Conservation (phyloP, 192 early-diverging fungal genomes). For the Gamsiella multidivaricata region DNA sequence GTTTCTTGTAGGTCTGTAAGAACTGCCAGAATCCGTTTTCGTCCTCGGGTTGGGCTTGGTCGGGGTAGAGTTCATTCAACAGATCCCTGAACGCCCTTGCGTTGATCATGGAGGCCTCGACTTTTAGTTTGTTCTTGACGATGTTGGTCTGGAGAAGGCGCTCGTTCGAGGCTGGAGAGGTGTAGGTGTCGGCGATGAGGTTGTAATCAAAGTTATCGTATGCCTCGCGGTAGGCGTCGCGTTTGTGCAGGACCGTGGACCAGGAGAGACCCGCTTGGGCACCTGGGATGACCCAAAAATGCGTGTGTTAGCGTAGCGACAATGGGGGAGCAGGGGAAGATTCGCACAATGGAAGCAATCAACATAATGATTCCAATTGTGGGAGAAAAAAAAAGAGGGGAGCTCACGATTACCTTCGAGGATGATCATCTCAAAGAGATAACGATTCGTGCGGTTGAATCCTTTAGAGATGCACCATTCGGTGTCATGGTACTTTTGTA, state of each 20-base stretch:
- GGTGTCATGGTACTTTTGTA: constrained; percentile 46
- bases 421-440: constrained; percentile 52
- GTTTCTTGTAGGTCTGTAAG: constrained; percentile 33
- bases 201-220: constrained; percentile 49
- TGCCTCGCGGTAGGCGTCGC: constrained; percentile 40
- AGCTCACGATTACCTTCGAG: constrained; percentile 25
- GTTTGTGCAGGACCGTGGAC: constrained; percentile 47
- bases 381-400: background rate
- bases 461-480: constrained; percentile 39
- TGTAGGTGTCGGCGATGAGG: constrained; percentile 34
- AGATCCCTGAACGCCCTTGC: constrained; percentile 32
- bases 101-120: constrained; percentile 47
- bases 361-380: background rate
- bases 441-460: constrained; percentile 41
- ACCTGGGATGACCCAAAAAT: too few relatives aligned
- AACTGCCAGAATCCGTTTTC: constrained; percentile 50
- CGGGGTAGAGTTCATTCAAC: constrained; percentile 24
- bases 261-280: constrained; percentile 51
- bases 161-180: constrained; percentile 27
- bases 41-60: constrained; percentile 31
- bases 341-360: too few relatives aligned
- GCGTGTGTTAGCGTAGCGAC: too few relatives aligned
- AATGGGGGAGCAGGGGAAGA: too few relatives aligned
- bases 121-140: constrained; percentile 49
- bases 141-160: constrained; percentile 37